Base-by-base conservation (phyloP, 805 yeast species). In the Candida tallmaniae region DNA sequence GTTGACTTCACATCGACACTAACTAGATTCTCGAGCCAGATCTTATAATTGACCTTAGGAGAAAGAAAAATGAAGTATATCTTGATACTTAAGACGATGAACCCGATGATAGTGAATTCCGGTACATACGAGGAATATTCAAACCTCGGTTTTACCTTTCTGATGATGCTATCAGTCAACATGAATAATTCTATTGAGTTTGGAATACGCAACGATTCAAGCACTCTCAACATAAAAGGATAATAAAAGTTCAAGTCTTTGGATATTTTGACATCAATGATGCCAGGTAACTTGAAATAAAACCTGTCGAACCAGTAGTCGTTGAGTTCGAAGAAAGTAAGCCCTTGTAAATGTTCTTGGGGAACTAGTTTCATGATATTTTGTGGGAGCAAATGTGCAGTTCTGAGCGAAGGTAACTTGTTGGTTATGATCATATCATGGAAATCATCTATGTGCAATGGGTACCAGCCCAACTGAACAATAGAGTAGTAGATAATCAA, bases 401-500 rank as follows among this genome's bases (percentile, higher is more conserved):
- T 62, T 32, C 57, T 65, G 42, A 69, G 52, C 44, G 65, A 74
- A 2, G 85, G 83, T 1, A 82, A 53, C 21, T 60, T 56, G 31
- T 72, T 72, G 2, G 58, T 45, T 19, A 62, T 47, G 4, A 73
- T 52, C 54, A 71, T 58, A 4, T 50, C 45, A 16, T 76, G 46
- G 12, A 76, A 51, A 48, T 79, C 83, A 35, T 57, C 53, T 4
- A 70, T 42, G 46, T 71, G 76, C 1, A 80, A 42, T 0, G 86
- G 83, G 14, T 49, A 48, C 19, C 66, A 39, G 19, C 67, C 61
- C 41, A 76, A 44, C 36, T 68, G 65, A 6, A 72, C 41, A n/a
- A 73, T 49, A 2, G 79, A 73, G 31, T 78, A 37, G 49, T 79
- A 80, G 13, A 77, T 54, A 1, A 79, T 46, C 5, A 68, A 44